Conservation (phyloP, 139 green algal genomes). For the Marvania coccoides region DNA sequence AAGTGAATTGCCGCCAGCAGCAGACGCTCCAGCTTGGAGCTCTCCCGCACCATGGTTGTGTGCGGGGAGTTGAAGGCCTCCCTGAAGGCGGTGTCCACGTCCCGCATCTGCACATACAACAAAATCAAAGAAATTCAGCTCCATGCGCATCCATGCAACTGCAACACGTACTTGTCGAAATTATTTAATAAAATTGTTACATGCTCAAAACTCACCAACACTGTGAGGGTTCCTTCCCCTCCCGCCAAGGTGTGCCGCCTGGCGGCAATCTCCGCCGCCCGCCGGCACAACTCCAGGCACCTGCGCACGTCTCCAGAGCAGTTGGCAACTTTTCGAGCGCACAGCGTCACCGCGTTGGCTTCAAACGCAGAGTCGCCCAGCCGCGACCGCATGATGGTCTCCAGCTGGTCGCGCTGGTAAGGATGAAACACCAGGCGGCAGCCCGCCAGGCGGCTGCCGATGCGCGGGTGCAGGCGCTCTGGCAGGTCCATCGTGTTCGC, state of each 20-base stretch:
- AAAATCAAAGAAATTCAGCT: no score
- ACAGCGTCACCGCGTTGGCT: conserved; percentile 32
- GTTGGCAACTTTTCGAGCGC: conserved; percentile 48
- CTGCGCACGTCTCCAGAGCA: conserved; percentile 67
- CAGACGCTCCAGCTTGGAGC: conserved; percentile 48
- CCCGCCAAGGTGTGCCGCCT: neutral
- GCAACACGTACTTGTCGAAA: no score
- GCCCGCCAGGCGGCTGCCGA: conserved; percentile 55
- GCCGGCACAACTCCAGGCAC: conserved; percentile 59
- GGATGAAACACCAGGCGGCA: conserved; percentile 71
- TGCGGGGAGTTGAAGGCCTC: conserved; percentile 57
- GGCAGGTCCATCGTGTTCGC: conserved; percentile 98
- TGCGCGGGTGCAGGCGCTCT: conserved; percentile 85
- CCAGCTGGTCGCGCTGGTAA: conserved; percentile 64
- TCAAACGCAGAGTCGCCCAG: conserved; percentile 49
- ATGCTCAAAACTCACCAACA: neutral
- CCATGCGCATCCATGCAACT: no score
- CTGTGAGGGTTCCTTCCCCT: neutral
- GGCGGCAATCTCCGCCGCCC: conserved; percentile 27
- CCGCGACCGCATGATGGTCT: conserved; percentile 62
- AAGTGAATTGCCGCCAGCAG: conserved; percentile 58
- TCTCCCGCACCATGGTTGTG: conserved; percentile 47
- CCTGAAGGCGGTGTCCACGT: conserved; percentile 41
- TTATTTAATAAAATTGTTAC: no score
- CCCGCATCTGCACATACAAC: conserved; percentile 19